Percentiles rank a stretch among this genome's conserved stretches.
These are phyloP conservation scores for Sungouiella blattae DNA, from an alignment of 805 yeast species.

Conservation along the genomic window DNA sequence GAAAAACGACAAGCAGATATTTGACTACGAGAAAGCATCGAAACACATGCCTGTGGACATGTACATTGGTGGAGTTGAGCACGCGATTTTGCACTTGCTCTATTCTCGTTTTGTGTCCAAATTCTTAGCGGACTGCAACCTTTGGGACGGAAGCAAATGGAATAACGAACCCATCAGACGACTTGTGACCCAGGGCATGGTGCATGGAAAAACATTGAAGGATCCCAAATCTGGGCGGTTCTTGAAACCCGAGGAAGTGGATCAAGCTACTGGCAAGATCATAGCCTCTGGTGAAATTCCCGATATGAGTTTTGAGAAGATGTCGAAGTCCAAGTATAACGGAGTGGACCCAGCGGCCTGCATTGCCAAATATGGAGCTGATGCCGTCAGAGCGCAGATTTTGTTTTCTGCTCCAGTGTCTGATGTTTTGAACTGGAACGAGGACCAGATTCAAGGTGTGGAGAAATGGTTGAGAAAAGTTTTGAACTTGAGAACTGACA, in stretches of 20 bases:
- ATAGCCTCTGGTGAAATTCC: conserved; percentile 52
- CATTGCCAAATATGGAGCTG: conserved; percentile 79
- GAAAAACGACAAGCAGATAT: conserved; percentile 53
- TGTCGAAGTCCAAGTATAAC: conserved; percentile 94
- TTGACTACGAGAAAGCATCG: conserved; percentile 48
- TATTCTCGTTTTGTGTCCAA: conserved; percentile 85
- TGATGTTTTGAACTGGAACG: conserved; percentile 88
- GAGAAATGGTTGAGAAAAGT: conserved; percentile 81
- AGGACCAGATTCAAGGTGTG: conserved; percentile 76
- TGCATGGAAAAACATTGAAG: conserved; percentile 80
- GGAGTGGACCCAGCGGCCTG: conserved; percentile 88
- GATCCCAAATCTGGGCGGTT: conserved; percentile 74
- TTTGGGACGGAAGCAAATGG: conserved; percentile 59
- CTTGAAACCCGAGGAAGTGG: conserved; percentile 75
- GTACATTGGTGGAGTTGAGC: conserved; percentile 94
- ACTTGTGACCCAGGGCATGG: conserved; percentile 96
- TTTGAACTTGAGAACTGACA: conserved; percentile 19
- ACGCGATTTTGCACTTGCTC: conserved; percentile 87
- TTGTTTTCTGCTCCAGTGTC: conserved; percentile 86
- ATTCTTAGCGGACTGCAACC: conserved; percentile 62
- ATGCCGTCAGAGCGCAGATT: conserved; percentile 90
- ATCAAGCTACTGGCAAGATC: conserved; percentile 38
- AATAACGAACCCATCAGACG: conserved; percentile 78
- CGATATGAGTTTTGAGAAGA: conserved; percentile 69
- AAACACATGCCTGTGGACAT: conserved; percentile 77